Percentiles rank a stretch among this genome's conserved stretches.
Conservation (phyloP, 768 basidiomycete species). For the Strobilomyces dryophilus region DNA sequence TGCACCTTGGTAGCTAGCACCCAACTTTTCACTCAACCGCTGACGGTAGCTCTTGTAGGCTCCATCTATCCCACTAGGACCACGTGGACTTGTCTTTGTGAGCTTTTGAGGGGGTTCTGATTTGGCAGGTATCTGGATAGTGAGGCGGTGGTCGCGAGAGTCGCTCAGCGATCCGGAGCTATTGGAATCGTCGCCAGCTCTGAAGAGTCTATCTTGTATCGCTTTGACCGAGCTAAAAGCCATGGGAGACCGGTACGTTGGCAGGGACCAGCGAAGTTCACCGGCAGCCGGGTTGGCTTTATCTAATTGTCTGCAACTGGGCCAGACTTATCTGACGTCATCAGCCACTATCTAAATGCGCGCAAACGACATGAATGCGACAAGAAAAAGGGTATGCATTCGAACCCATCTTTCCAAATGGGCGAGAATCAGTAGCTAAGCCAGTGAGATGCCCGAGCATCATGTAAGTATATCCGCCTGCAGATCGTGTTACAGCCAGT, state of each 20-base stretch:
- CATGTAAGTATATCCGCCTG: conserved; percentile 28
- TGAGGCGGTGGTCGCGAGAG: conserved; percentile 37
- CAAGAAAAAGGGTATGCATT: conserved; percentile 20
- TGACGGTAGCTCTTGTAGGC: conserved; percentile 50
- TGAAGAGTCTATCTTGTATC: conserved; percentile 73
- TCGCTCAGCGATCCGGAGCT: conserved; percentile 17
- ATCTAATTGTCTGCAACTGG: conserved; percentile 3
- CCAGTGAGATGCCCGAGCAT: conserved; percentile 8
- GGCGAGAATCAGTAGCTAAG: conserved; percentile 13
- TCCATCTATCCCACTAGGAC: conserved; percentile 2
- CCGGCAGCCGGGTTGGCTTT: not conserved
- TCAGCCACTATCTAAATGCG: conserved; percentile 10
- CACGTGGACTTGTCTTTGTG: conserved; percentile 34
- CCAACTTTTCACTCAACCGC: conserved; percentile 59
- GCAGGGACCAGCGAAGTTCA: not conserved
- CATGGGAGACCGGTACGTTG: conserved; percentile 30
- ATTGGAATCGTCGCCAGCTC: conserved; percentile 33
- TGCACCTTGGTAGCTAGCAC: conserved; percentile 68
- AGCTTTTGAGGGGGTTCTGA: conserved; percentile 42
- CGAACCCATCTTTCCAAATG: conserved; percentile 13
- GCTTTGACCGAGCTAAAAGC: conserved; percentile 48
- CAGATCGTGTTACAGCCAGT: conserved; percentile 23
- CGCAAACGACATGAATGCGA: not conserved
- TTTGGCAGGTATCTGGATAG: conserved; percentile 64
- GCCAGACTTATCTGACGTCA: conserved; percentile 21